These are phyloP conservation scores for Cystobasidium ongulense DNA, from an alignment of 768 basidiomycete species.

Conservation along the genomic window DNA sequence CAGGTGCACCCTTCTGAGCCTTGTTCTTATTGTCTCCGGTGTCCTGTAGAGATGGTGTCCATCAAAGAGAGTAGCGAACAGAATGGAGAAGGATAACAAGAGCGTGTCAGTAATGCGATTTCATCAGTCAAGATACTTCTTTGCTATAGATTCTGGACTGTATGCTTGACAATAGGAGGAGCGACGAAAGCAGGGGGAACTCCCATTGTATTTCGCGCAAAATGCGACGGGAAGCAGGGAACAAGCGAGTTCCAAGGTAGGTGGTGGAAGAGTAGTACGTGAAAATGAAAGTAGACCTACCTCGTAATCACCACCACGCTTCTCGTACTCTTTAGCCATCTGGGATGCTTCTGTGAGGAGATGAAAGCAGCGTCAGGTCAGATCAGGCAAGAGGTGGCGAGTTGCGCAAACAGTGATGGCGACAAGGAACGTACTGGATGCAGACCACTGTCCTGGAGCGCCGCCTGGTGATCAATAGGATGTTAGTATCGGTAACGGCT, in stretches of 20 bases:
- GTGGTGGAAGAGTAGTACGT: not conserved
- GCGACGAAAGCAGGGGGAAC: not conserved
- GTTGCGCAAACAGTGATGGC: not conserved
- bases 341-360: conserved; percentile 11
- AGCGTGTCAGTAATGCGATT: no score
- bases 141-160: no score
- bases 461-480: not conserved
- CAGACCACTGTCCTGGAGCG: conserved; percentile 20
- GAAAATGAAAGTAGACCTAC: not conserved
- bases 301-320: conserved; percentile 25
- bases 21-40: conserved; percentile 31
- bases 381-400: not conserved
- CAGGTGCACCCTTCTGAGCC: conserved; percentile 41
- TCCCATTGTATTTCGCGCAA: no score
- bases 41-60: not conserved
- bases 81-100: no score
- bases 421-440: conserved; percentile 16
- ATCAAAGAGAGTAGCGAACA: not conserved
- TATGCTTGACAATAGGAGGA: no score
- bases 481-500: no score
- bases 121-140: no score
- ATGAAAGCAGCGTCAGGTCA: not conserved
- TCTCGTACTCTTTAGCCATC: conserved; percentile 31
- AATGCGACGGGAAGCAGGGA: not conserved
- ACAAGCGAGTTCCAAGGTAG: not conserved